A percentile compares a stretch with the other conserved stretches of the same genome.
These are phyloP conservation scores for Scutellaria galericulata DNA, from an alignment of 257 asterid species.

Conservation along the genomic window DNA sequence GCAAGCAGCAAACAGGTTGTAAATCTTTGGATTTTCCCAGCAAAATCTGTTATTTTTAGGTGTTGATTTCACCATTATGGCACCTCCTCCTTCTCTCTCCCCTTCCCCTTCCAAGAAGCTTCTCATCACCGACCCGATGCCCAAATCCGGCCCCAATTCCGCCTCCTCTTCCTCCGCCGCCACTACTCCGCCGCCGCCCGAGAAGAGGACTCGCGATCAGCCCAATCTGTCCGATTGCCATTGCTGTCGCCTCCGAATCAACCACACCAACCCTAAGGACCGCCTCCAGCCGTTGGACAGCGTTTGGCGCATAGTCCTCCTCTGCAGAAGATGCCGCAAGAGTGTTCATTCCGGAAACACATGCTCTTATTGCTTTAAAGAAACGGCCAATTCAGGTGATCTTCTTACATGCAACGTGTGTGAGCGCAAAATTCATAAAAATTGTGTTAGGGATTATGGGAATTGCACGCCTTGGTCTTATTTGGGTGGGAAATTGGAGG, in stretches of 20 bases:
- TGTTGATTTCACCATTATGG: slow-evolving; percentile 34
- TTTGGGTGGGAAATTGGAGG: slow-evolving; percentile 42
- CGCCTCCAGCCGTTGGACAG: slow-evolving; percentile 78
- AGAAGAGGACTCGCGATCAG: slow-evolving; percentile 64
- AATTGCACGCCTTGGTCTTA: slow-evolving; percentile 74
- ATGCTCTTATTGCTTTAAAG: slow-evolving; percentile 76
- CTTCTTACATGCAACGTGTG: slow-evolving; percentile 59
- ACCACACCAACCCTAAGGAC: slow-evolving; percentile 65
- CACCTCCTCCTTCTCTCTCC: slow-evolving; percentile 40
- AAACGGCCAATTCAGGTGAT: slow-evolving; percentile 47
- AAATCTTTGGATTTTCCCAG: neutral
- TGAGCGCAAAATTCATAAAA: slow-evolving; percentile 55
- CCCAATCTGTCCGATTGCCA: slow-evolving; percentile 90
- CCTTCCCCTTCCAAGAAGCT: slow-evolving; percentile 47
- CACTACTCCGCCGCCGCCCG: slow-evolving; percentile 38
- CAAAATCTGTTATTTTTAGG: neutral
- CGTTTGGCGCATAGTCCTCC: slow-evolving; percentile 86
- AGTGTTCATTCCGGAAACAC: slow-evolving; percentile 48
- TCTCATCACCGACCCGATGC: slow-evolving; percentile 41
- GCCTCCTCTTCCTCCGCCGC: slow-evolving; percentile 50
- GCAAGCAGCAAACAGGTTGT: neutral
- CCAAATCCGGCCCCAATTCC: slow-evolving; percentile 37
- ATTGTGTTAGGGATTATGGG: slow-evolving; percentile 57
- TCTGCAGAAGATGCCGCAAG: slow-evolving; percentile 68
- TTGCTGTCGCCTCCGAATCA: slow-evolving; percentile 63